Conservation (phyloP, 1,284 basidiomycete species). For the Crepidotus sp. region DNA sequence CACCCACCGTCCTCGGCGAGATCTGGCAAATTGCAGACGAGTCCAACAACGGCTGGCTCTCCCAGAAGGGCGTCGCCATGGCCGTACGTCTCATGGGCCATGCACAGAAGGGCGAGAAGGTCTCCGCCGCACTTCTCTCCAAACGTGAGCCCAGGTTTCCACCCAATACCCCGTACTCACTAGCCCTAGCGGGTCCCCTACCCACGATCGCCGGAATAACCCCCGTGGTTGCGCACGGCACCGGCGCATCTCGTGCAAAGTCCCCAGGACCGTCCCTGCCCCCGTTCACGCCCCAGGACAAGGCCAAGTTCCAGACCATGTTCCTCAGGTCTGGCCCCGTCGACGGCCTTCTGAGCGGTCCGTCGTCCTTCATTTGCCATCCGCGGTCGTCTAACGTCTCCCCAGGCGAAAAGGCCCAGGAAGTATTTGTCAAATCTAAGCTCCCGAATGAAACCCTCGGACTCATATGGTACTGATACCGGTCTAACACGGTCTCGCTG, state of each 20-base stretch:
- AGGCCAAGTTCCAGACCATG: constrained; percentile 71
- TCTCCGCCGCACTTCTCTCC: constrained; percentile 51
- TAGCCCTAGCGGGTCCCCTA: constrained; percentile 67
- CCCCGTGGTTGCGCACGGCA: constrained; percentile 37
- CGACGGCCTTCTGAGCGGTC: constrained; percentile 72
- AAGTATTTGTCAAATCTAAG: constrained; percentile 91
- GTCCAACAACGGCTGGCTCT: constrained; percentile 87
- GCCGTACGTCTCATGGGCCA: constrained; percentile 88
- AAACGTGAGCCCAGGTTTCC: constrained; percentile 42
- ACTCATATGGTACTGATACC: constrained; percentile 72
- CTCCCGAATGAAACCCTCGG: constrained; percentile 84
- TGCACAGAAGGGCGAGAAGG: constrained; percentile 80
- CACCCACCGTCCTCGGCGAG: constrained; percentile 77
- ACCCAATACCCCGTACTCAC: constrained; percentile 5
- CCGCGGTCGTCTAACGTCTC: neutral
- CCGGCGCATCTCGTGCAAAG: constrained; percentile 43
- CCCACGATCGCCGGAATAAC: constrained; percentile 72
- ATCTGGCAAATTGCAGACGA: constrained; percentile 93
- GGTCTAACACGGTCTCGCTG: constrained; percentile 2
- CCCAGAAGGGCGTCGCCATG: constrained; percentile 76
- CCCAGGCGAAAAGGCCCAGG: constrained; percentile 81
- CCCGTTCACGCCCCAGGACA: constrained; percentile 69
- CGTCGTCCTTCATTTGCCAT: constrained; percentile 17
- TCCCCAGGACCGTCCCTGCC: constrained; percentile 55
- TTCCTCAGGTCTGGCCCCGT: constrained; percentile 69